These are phyloP conservation scores for Glycine soja DNA, from an alignment of 306 rosid species.

Conservation along the genomic window DNA sequence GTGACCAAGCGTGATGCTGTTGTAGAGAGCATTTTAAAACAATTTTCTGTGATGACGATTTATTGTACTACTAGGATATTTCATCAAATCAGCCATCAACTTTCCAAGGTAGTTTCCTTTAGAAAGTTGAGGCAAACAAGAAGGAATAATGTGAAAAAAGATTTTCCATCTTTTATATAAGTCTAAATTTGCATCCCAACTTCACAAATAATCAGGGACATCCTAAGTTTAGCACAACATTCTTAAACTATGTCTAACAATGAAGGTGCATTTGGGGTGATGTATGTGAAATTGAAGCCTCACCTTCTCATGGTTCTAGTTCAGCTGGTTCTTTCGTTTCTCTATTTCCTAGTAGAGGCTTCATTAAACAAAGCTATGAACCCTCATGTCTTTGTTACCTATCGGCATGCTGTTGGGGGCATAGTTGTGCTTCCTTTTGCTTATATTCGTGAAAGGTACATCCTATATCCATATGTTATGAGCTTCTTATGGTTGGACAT, in stretches of 20 bases:
- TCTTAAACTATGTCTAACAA: slow-evolving; percentile 42
- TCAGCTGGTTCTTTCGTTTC: slow-evolving; percentile 45
- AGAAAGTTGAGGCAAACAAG: slow-evolving; percentile 5
- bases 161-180: slow-evolving; percentile 9
- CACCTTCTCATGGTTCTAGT: slow-evolving; percentile 51
- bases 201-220: slow-evolving; percentile 34
- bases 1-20: not conserved
- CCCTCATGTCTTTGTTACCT: slow-evolving; percentile 60
- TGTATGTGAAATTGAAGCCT: slow-evolving; percentile 49
- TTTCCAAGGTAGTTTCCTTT: slow-evolving; percentile 11
- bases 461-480: slow-evolving; percentile 1
- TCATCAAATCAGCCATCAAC: slow-evolving; percentile 3
- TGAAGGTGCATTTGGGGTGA: slow-evolving; percentile 7
- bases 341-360: slow-evolving; percentile 52
- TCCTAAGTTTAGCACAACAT: slow-evolving; percentile 13
- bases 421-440: slow-evolving; percentile 57
- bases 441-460: slow-evolving; percentile 59
- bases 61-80: not conserved
- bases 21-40: not conserved
- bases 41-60: not conserved
- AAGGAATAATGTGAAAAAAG: slow-evolving; percentile 12
- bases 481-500: not conserved
- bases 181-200: slow-evolving; percentile 1
- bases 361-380: slow-evolving; percentile 57
- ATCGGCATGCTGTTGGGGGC: slow-evolving; percentile 52